Evolutionary conservation across 1,284 basidiomycete genomes (phyloP).

Genomic region (Ganoderma meredithae): DNA sequence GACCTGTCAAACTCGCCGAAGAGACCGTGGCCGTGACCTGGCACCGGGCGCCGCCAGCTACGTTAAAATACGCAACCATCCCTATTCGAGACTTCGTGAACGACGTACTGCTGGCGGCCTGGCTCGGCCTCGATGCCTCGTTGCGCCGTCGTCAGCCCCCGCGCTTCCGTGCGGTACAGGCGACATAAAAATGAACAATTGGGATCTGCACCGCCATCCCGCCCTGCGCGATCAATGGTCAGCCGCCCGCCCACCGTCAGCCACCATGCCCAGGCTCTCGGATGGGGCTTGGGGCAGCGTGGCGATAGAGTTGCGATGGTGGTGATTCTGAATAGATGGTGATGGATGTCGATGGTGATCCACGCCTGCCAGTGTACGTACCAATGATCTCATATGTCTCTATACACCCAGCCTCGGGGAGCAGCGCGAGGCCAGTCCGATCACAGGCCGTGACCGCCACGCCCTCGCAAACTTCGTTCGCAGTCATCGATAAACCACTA

Average conservation of each 20-base stretch:
- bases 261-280: background rate
- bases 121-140: background rate
- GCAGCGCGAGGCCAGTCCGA: background rate
- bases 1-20: background rate
- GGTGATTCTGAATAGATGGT: background rate
- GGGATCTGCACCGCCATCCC: background rate
- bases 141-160: background rate
- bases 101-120: background rate
- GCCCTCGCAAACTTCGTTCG: background rate
- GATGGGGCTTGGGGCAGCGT: background rate
- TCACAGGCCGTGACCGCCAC: background rate
- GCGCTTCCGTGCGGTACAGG: background rate
- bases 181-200: background rate
- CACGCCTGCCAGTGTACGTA: background rate
- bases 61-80: background rate
- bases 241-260: background rate
- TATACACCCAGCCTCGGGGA: constrained; percentile 4
- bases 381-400: background rate
- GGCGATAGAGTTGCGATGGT: constrained; percentile 1
- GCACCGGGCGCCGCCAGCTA: background rate
- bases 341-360: constrained; percentile 1
- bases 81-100: background rate
- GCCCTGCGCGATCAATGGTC: background rate
- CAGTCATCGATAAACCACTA: constrained; percentile 3
- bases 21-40: background rate